Conservation (phyloP, 495 filamentous ascomycete genomes). For the Daldinia grandis region DNA sequence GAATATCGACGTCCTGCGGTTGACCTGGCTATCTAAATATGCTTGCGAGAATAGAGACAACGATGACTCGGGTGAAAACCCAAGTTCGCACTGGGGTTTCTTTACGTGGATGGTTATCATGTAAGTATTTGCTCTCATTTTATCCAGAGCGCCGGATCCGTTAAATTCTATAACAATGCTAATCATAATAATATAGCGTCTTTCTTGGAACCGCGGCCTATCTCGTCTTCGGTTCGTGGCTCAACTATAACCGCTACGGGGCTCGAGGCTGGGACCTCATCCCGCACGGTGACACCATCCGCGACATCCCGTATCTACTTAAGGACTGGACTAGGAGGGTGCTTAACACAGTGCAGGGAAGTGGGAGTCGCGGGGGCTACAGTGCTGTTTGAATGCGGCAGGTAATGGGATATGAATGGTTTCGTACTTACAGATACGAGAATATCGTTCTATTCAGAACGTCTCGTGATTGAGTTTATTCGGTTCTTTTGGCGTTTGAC, state of each 20-base stretch:
- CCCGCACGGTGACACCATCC: slow-evolving; percentile 90
- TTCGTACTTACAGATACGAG: not conserved
- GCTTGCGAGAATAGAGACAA: slow-evolving; percentile 73
- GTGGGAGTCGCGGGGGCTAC: slow-evolving; percentile 85
- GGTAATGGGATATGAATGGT: not conserved
- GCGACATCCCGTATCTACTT: slow-evolving; percentile 90
- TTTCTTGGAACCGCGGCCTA: slow-evolving; percentile 90
- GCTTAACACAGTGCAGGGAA: slow-evolving; percentile 82
- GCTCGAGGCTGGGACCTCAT: slow-evolving; percentile 95
- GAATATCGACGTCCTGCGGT: slow-evolving; percentile 63
- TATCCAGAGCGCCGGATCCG: not conserved
- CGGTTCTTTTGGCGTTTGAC: slow-evolving; percentile 23
- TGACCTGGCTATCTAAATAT: slow-evolving; percentile 87
- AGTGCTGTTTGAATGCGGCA: slow-evolving; percentile 77
- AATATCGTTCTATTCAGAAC: not conserved
- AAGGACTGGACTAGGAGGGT: slow-evolving; percentile 85
- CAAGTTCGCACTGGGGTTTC: slow-evolving; percentile 78
- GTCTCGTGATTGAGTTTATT: not conserved
- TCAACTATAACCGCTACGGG: slow-evolving; percentile 97
- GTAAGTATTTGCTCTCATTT: slow-evolving; percentile 63
- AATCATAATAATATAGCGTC: slow-evolving; percentile 58
- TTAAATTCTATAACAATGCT: not conserved
- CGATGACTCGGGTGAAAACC: slow-evolving; percentile 50
- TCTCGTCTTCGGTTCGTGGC: slow-evolving; percentile 97
- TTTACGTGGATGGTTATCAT: slow-evolving; percentile 98